These are phyloP conservation scores for Paramyrothecium sp. DNA, from an alignment of 2,329 filamentous ascomycete genomes.

Conservation along the genomic window DNA sequence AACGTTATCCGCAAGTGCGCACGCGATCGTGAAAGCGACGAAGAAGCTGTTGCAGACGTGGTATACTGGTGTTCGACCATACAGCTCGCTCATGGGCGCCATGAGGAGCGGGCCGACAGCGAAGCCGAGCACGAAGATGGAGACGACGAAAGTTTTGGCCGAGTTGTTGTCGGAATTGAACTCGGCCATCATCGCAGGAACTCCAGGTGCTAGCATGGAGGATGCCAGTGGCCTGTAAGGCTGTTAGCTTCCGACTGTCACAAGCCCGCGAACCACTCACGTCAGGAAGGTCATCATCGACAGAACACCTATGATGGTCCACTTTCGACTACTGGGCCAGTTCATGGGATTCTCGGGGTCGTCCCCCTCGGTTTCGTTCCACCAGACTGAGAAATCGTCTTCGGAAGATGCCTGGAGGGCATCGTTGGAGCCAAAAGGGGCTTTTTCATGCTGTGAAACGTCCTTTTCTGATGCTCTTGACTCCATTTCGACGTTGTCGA, in stretches of 20 bases:
- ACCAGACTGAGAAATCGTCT: conserved; percentile 7
- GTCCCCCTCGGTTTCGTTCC: conserved; percentile 23
- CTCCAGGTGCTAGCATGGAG: conserved; percentile 62
- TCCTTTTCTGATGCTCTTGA: neutral
- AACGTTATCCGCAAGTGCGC: conserved; percentile 35
- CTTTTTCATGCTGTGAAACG: neutral
- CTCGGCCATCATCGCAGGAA: conserved; percentile 56
- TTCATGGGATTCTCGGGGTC: conserved; percentile 68
- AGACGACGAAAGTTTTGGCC: conserved; percentile 25
- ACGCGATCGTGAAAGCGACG: conserved; percentile 34
- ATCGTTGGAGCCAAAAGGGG: neutral
- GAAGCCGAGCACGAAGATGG: conserved; percentile 52
- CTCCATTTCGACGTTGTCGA: too few relatives aligned
- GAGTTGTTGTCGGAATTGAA: conserved; percentile 33
- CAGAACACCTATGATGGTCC: conserved; percentile 52
- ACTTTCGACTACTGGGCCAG: conserved; percentile 65
- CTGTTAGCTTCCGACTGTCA: conserved; percentile 22
- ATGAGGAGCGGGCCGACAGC: conserved; percentile 46
- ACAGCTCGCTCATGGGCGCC: conserved; percentile 48
- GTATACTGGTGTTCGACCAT: conserved; percentile 43
- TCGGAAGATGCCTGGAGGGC: neutral
- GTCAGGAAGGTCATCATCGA: conserved; percentile 30
- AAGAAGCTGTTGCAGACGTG: conserved; percentile 37
- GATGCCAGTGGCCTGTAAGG: conserved; percentile 39
- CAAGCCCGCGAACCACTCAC: conserved; percentile 11